Base-by-base conservation (phyloP, 768 basidiomycete genomes). In the Hemileccinum rubropunctum region DNA sequence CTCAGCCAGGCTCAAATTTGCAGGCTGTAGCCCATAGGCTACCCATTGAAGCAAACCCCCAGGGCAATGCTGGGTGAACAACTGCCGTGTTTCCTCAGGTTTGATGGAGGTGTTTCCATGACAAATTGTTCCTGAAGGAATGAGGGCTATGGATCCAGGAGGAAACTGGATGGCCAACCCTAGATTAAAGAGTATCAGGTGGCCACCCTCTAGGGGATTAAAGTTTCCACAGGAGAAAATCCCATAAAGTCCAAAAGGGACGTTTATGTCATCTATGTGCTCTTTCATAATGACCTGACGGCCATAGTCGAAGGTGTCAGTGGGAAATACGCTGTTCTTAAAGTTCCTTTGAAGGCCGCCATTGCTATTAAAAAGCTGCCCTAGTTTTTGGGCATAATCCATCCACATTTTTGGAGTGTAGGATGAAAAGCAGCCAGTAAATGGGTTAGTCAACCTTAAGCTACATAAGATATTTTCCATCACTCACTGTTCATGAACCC, bases 271-370 rank as follows among this genome's bases (percentile, higher is more conserved):
- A 37, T 76, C 71, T 0, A 53, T 53, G 17, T 71, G 72, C 0
- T 51, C 40, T 0, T 34, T 27, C 0, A 61, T 62, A 2, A 60
- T 38, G 0, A 57, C 58, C 0, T 47, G 43, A 0, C 47, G 47
- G 1, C 68, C 67, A 14, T 71, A 59, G 45, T 74, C 73, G 56
- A 73, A 68, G 0, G 61, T 66, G 0, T 45, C 30, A 0, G 58
- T 41, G 0, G 68, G 52, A 21, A 67, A 73, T 0, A 70, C 34
- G 3, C 63, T 66, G n/a, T 65, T 54, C 3, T 23, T 2, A 50
- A 72, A 62, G 9, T 28, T 28, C 27, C 9, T 28, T 9, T 28
- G 14, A 15, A 6, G 68, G 54, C 2, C 21, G 9, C 4, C 54
- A 52, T 18, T 56, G 15, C 1, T 48, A 28, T 35, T 39, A 1